Percentiles rank a stretch among this genome's conserved stretches.
phyloP scores from a whole-genome alignment of 1,284 basidiomycete species.

The Heterobasidion parviporum region DNA sequence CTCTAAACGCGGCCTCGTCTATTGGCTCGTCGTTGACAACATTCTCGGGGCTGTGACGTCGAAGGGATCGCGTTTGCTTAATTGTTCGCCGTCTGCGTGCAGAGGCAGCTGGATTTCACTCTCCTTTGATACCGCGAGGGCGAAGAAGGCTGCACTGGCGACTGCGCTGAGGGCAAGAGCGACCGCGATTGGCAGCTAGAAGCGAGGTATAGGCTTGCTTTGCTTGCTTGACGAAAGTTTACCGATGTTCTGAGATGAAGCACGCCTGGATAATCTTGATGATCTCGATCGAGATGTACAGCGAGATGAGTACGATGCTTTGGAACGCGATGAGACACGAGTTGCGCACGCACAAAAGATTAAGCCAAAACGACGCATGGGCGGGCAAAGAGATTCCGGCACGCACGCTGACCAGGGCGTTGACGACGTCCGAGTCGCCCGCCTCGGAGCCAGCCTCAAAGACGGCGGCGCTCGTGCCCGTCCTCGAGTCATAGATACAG shows the following conservation, averaged over 20 bases:
- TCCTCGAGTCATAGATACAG: constrained; percentile 59
- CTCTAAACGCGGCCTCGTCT: constrained; percentile 67
- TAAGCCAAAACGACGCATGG: neutral
- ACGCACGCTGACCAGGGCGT: constrained; percentile 84
- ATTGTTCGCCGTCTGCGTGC: constrained; percentile 22
- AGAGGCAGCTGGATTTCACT: constrained; percentile 54
- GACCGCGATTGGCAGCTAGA: constrained; percentile 48
- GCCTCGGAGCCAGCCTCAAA: constrained; percentile 68
- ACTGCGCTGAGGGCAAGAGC: constrained; percentile 36
- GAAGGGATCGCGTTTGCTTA: constrained; percentile 57
- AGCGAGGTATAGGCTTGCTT: constrained; percentile 34
- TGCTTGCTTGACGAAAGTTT: too few relatives aligned
- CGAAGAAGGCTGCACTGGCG: constrained; percentile 36
- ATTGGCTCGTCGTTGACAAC: constrained; percentile 70
- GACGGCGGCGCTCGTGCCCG: constrained; percentile 61
- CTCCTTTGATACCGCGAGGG: constrained; percentile 29
- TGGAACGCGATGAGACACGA: constrained; percentile 92
- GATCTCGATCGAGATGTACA: constrained; percentile 97
- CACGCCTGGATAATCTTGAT: constrained; percentile 97
- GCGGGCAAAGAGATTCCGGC: neutral
- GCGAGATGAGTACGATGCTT: constrained; percentile 96
- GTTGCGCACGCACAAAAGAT: constrained; percentile 25
- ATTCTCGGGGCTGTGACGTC: constrained; percentile 69
- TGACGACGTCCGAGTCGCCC: constrained; percentile 55
- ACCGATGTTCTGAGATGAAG: constrained; percentile 52